These are phyloP conservation scores for Candida pseudoviswanathii DNA, from an alignment of 1,139 yeast genomes.

Conservation along the genomic window DNA sequence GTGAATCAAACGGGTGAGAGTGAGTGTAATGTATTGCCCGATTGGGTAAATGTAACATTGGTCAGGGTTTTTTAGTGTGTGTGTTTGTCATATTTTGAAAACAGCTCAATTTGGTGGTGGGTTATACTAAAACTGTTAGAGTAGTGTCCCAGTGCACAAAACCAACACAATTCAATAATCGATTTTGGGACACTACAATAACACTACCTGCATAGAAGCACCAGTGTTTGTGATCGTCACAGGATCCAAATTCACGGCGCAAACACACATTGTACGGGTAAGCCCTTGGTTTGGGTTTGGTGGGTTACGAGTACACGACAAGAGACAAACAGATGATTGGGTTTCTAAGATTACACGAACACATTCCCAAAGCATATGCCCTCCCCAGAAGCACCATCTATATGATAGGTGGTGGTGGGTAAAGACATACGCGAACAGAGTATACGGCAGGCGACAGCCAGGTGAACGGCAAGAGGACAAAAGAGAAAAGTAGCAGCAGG, in stretches of 20 bases:
- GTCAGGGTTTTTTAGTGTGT: neutral
- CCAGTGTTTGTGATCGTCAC: neutral
- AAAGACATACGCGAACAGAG: no score
- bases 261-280: neutral
- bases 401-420: no score
- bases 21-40: neutral
- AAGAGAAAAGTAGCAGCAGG: no score
- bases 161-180: neutral
- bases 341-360: no score
- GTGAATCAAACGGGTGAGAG: neutral
- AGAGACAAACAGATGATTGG: neutral
- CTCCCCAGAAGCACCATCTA: no score
- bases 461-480: no score
- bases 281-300: neutral
- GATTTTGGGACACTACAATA: neutral
- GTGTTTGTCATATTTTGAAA: no score
- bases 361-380: no score
- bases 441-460: no score
- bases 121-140: neutral
- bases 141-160: neutral
- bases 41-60: slow-evolving; percentile 1
- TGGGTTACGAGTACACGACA: neutral
- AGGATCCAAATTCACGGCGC: neutral
- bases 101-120: neutral
- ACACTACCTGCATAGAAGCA: neutral